Evolutionary conservation across 2,329 filamentous ascomycete genomes (phyloP), one percentile per base, ranked within the genome.

Genomic region (Cercospora janseana): DNA sequence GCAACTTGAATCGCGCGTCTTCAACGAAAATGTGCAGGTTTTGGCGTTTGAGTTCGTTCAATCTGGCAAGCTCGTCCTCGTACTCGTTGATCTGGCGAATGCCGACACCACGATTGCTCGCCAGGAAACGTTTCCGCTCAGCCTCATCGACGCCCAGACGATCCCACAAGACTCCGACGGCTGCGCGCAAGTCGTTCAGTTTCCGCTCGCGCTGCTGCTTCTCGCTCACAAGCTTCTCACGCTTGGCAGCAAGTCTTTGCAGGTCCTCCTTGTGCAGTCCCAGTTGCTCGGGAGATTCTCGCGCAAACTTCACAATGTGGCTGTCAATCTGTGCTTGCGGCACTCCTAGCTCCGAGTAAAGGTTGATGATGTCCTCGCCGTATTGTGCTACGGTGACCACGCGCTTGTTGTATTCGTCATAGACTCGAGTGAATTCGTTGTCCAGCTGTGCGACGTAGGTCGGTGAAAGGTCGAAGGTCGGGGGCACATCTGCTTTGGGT

Each of bases 11-110:
- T 31, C 94, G 82, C 15, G 92, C 86, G 72, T 98, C 93, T 68
- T 97, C 93, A 8, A 98, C 89, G 63, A 98, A 98, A 4, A 97
- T 72, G 66, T 96, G 91, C 56, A 98, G 77, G 63, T 98, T 96
- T 68, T 98, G 88, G 62, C 87, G 80, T 76, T 98, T 98, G 51
- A 97, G 79, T 69, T 97, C 91, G 60, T 94, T 93, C 40, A 98
- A 73, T 40, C 90, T 81, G 3, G 80, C 77, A 35, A 97, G 77
- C 71, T 98, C 93, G 55, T 95, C 89, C 69, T 97, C 89, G 60
- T 91, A 95, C 70, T 97, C 91, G 65, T 96, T 96, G 72, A 96
- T 95, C 57, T 89, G 87, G 51, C 92, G 81, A 46, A 97, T 75
- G 10, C 92, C 92, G 62, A 88, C 96, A 46, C 94, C 94, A 29